Conservation (phyloP, 2,329 filamentous ascomycete species). For the Pyricularia grisea region DNA sequence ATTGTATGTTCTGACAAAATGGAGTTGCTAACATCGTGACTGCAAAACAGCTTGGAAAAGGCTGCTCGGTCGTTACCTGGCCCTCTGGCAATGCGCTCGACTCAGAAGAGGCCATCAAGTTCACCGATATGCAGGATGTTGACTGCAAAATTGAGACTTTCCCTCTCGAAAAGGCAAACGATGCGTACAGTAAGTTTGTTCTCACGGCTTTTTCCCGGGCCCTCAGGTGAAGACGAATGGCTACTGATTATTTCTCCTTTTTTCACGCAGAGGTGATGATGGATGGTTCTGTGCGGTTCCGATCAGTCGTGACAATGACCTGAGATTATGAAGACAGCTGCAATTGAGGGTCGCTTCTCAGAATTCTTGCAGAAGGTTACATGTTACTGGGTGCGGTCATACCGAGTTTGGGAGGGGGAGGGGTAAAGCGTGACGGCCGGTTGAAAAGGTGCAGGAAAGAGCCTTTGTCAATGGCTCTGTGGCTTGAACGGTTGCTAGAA, state of each 20-base stretch:
- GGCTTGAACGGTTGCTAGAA: too few relatives aligned
- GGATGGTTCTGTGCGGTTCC: neutral
- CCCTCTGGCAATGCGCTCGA: slow-evolving; percentile 55
- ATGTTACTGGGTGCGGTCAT: neutral
- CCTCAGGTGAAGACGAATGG: neutral
- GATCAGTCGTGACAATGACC: neutral
- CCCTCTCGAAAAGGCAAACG: slow-evolving; percentile 39
- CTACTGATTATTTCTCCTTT: neutral
- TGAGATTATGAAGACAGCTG: neutral
- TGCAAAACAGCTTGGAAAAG: slow-evolving; percentile 24
- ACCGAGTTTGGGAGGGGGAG: neutral
- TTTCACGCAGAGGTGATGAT: neutral
- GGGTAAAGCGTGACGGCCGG: neutral
- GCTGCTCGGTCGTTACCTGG: slow-evolving; percentile 53
- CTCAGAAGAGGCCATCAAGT: slow-evolving; percentile 56
- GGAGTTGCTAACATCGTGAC: neutral
- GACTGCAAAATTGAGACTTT: slow-evolving; percentile 59
- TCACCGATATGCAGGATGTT: slow-evolving; percentile 51
- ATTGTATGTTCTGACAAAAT: neutral
- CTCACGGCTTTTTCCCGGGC: neutral
- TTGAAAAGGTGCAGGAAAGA: neutral
- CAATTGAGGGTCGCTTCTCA: neutral
- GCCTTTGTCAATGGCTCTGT: neutral
- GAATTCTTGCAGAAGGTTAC: neutral
- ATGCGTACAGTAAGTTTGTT: slow-evolving; percentile 24